Conservation (phyloP, 768 basidiomycete species). For the Boletus barrowsii region DNA sequence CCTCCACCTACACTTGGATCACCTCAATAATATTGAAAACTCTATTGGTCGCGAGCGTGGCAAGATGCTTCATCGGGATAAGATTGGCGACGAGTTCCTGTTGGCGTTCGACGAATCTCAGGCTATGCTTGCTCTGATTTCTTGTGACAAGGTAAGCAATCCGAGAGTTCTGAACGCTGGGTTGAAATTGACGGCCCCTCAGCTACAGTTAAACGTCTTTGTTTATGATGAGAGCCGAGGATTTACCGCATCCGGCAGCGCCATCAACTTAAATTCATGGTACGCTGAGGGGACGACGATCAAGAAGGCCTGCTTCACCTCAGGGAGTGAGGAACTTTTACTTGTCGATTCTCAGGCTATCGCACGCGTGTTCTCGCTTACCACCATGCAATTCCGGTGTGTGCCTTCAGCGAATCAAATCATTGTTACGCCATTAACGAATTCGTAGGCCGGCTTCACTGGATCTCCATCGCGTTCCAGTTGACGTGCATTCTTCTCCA, state of each 20-base stretch:
- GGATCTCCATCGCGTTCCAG: slow-evolving; percentile 35
- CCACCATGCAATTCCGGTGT: slow-evolving; percentile 54
- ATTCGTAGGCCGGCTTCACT: slow-evolving; percentile 43
- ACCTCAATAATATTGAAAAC: slow-evolving; percentile 28
- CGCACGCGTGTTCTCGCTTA: slow-evolving; percentile 51
- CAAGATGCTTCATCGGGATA: slow-evolving; percentile 41
- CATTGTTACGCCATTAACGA: background rate
- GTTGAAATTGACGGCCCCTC: background rate
- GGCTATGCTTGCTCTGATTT: slow-evolving; percentile 45
- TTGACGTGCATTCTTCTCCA: slow-evolving; percentile 42
- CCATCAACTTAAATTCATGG: slow-evolving; percentile 46
- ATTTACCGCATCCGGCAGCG: slow-evolving; percentile 41
- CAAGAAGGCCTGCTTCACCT: slow-evolving; percentile 41
- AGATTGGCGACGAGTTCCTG: slow-evolving; percentile 44
- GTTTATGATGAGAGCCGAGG: slow-evolving; percentile 46
- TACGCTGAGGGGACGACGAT: slow-evolving; percentile 38
- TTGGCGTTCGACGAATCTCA: slow-evolving; percentile 53
- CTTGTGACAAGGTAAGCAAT: slow-evolving; percentile 38
- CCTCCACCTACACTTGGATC: slow-evolving; percentile 39
- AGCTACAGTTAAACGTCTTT: slow-evolving; percentile 45
- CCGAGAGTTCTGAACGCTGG: background rate
- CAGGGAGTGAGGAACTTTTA: slow-evolving; percentile 51
- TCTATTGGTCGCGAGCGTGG: slow-evolving; percentile 32
- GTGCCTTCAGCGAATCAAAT: background rate
- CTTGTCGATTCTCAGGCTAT: slow-evolving; percentile 44